Base-by-base conservation (phyloP, 148 eudicot genomes). In the Amaranthus palmeri region DNA sequence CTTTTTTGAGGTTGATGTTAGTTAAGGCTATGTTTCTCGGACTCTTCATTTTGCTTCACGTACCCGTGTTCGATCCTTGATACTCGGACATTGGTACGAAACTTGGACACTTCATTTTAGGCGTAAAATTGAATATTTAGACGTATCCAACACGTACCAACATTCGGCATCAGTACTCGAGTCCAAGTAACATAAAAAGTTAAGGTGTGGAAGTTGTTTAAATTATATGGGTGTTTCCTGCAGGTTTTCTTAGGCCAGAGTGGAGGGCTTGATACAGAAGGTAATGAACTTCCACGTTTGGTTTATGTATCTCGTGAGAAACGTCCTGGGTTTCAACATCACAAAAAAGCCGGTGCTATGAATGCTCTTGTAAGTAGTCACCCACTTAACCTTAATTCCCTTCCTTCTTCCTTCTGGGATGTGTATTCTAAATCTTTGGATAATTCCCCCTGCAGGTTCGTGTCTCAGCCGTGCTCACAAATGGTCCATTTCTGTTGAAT, bases 321-420 rank as follows among this genome's bases (percentile, higher is more conserved):
- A 49, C 85, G 85, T 15, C 81, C 81, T 75, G 85, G 85, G 18
- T 82, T 82, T 82, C 85, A 82, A 46, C 82, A 82, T 78, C 85
- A 82, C 72, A 82, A 82, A 72, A 82, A 82, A 58, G 85, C 85
- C 68, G 85, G 85, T 75, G 85, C 85, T 52, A 82, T 82, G 85
- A 82, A 82, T 82, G 77, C 85, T 75, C 82, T 82, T 52, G 85
- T 82, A 75, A 50, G 82, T 64, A 56, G 52, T 71, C n/a, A 61
- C 42, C 54, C 40, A n/a, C 54, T 40, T 5, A 51, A 55, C 44
- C 60, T 51, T 17, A 10, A 11, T 72, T 15, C 3, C 14, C 45
- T 54, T 10, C 8, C 66, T 47, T 4, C n/a, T 45, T 15, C 52
- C 10, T 9, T 40, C 9, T 61, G 42, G 57, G 17, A 10, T 63